Percentiles rank a stretch among this genome's conserved stretches.
Evolutionary conservation across 2,329 filamentous ascomycete species (phyloP).

Genomic region (Mycogone perniciosa): DNA sequence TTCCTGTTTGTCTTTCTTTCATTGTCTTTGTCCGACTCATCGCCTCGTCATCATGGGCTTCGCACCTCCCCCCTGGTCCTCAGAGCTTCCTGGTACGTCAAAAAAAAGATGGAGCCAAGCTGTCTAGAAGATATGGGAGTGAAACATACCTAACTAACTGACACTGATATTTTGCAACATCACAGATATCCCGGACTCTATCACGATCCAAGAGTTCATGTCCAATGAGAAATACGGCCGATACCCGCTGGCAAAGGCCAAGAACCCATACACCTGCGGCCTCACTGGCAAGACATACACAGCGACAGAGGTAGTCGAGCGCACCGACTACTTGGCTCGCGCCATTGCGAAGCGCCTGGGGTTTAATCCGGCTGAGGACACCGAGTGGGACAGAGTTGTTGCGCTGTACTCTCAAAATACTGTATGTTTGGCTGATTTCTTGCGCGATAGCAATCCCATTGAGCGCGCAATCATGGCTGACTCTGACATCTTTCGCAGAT

Average conservation of each 20-base stretch:
- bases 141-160: conserved; percentile 1
- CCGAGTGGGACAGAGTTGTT: conserved; percentile 76
- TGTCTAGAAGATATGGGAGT: too few relatives aligned
- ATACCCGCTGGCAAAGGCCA: conserved; percentile 53
- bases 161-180: background rate
- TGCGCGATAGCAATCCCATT: background rate
- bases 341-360: conserved; percentile 64
- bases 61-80: conserved; percentile 33
- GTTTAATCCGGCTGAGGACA: conserved; percentile 62
- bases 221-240: conserved; percentile 65
- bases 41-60: conserved; percentile 50
- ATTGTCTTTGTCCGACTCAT: conserved; percentile 43
- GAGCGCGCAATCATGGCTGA: background rate
- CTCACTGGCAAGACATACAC: conserved; percentile 63
- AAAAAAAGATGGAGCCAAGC: too few relatives aligned
- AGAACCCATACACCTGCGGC: conserved; percentile 70
- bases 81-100: conserved; percentile 30
- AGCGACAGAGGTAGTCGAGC: conserved; percentile 54
- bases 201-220: conserved; percentile 73
- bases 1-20: too few relatives aligned
- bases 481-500: conserved; percentile 41
- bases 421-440: conserved; percentile 36
- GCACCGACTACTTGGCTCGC: conserved; percentile 61
- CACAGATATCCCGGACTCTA: conserved; percentile 60
- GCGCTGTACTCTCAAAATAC: conserved; percentile 76